Evolutionary conservation across 1,139 yeast species (phyloP).

Genomic region (Protomyces gravidus): DNA sequence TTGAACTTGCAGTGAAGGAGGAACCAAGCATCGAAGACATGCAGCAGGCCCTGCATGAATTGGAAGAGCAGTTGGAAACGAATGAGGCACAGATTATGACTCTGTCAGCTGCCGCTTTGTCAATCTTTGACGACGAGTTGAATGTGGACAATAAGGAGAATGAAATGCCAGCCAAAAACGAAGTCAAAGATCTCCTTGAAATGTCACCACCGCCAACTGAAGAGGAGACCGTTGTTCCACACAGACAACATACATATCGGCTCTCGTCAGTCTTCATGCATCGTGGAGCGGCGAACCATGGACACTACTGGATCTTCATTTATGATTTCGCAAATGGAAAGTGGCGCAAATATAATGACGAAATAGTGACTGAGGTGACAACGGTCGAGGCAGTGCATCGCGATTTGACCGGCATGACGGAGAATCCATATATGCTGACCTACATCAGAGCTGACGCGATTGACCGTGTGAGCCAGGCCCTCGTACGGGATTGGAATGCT

Average conservation of each 20-base stretch:
- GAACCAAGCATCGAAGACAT: background rate
- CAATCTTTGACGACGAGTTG: constrained; percentile 38
- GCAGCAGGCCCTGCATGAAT: too few relatives aligned
- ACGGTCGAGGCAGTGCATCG: constrained; percentile 58
- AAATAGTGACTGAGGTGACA: constrained; percentile 74
- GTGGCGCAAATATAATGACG: constrained; percentile 90
- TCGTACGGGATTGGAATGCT: constrained; percentile 5
- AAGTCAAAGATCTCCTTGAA: constrained; percentile 36
- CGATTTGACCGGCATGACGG: constrained; percentile 28
- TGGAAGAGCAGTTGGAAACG: constrained; percentile 3
- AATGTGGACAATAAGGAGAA: constrained; percentile 29
- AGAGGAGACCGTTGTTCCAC: constrained; percentile 33
- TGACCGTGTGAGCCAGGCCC: constrained; percentile 7
- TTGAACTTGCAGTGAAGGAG: background rate
- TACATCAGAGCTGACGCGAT: constrained; percentile 20
- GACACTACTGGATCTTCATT: constrained; percentile 95
- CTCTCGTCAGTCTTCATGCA: constrained; percentile 91
- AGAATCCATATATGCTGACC: constrained; percentile 31
- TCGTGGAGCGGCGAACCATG: constrained; percentile 91
- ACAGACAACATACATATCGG: constrained; percentile 65
- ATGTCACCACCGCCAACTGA: constrained; percentile 44
- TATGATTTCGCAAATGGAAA: constrained; percentile 63
- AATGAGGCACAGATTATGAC: constrained; percentile 12
- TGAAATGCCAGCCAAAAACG: background rate
- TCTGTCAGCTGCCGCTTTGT: constrained; percentile 34